Evolutionary conservation across 176 grass and related monocot genomes (phyloP).

Genomic region (Carex scoparia): DNA sequence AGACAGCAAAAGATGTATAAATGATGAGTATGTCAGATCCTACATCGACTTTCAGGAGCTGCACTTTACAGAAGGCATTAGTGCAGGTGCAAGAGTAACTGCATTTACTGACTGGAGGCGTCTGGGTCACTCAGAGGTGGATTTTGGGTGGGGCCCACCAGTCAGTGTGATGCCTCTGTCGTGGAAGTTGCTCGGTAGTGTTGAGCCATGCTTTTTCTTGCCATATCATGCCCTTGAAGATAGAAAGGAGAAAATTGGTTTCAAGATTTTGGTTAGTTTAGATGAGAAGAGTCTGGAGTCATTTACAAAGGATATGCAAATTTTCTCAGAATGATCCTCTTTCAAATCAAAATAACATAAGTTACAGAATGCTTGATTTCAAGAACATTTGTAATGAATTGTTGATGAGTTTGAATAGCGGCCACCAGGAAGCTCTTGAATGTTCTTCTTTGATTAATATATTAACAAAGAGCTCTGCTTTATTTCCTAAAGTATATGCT

Average conservation of each 20-base stretch:
- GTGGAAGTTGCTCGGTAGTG: conserved; percentile 63
- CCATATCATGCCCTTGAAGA: conserved; percentile 31
- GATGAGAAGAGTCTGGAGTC: background rate
- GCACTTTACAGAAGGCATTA: conserved; percentile 33
- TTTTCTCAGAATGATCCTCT: conserved; percentile 17
- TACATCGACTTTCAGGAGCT: conserved; percentile 68
- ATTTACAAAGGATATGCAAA: conserved; percentile 46
- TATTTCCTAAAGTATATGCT: background rate
- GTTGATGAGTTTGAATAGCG: background rate
- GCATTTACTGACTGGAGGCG: conserved; percentile 78
- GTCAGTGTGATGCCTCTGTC: conserved; percentile 52
- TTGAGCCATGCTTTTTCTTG: conserved; percentile 54
- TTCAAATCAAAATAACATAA: background rate
- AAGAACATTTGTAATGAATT: background rate
- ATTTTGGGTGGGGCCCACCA: conserved; percentile 59
- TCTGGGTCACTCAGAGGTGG: conserved; percentile 60
- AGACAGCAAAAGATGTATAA: conserved; percentile 46
- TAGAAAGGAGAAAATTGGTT: conserved; percentile 30
- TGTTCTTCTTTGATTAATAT: background rate
- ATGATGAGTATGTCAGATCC: conserved; percentile 73
- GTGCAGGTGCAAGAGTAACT: conserved; percentile 36
- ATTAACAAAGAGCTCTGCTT: background rate
- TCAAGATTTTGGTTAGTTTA: conserved; percentile 57
- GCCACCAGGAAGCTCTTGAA: background rate
- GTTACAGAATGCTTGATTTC: background rate